Evolutionary conservation across 768 basidiomycete species (phyloP), one percentile per base, ranked within the genome.

Genomic region (Suillus cothurnatus): DNA sequence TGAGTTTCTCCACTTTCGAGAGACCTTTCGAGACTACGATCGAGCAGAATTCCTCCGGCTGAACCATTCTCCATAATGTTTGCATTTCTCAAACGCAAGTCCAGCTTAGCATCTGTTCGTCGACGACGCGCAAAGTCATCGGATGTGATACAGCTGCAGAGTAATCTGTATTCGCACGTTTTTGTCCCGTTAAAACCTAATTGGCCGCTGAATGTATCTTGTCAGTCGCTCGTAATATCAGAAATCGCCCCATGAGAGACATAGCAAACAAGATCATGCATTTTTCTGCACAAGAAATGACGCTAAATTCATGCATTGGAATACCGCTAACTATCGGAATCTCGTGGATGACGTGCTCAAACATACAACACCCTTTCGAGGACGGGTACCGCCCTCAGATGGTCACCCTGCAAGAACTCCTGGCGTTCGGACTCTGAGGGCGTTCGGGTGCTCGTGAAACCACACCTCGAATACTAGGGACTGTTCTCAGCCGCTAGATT

Each of bases 11-110:
- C 15, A 38, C 45, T 45, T 31, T 41, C 4, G 2, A n/a, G 9
- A n/a, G 41, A 39, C 1, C 17, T 34, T 21, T n/a, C 3, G 34
- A 57, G 38, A 38, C 47, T 38, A 53, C 0, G 23, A 62, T 36
- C 11, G 6, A 5, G 5, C 8, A 61, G 34, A 14, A 21, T 49
- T 12, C 6, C 66, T 67, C 43, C 66, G 17, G 34, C 34, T 74
- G 6, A 62, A 61, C 15, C 61, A 65, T 63, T 15, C 61, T 75
- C 4, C 76, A 80, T 41, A 71, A 74, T 31, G 71, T 82, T 0
- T 86, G 84, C 65, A 78, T 81, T 9, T 75, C 80, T n/a, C 78
- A 86, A 53, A 73, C 86, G 86, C 86, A 67, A 66, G 85, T 76
- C 14, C 28, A 11, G 2, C 36, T 21, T 32, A 19, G 0, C 14